Evolutionary conservation across 306 rosid genomes (phyloP).

Genomic region (Delonix regia): DNA sequence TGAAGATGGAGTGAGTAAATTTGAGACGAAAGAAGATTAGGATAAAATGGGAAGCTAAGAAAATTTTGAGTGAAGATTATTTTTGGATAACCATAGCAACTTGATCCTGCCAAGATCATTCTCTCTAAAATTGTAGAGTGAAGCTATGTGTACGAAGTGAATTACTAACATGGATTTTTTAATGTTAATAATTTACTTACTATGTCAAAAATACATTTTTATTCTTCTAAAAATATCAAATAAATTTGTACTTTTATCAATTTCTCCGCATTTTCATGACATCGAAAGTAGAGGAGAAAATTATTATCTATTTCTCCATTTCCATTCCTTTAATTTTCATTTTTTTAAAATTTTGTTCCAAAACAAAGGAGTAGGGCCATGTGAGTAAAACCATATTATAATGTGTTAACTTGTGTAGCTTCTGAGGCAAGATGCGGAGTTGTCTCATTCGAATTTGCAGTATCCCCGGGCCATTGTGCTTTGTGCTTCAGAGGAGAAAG

Average conservation of each 20-base stretch:
- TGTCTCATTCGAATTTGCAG: conserved; percentile 57
- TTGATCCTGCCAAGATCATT: not conserved
- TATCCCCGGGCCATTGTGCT: conserved; percentile 78
- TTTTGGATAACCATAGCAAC: not conserved
- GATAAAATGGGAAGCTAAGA: not conserved
- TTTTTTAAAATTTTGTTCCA: not conserved
- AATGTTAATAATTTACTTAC: too few relatives aligned
- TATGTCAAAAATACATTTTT: not conserved
- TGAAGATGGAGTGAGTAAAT: not conserved
- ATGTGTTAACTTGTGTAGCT: conserved; percentile 46
- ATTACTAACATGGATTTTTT: too few relatives aligned
- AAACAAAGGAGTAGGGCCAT: not conserved
- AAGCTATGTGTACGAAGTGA: too few relatives aligned
- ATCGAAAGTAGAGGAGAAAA: not conserved
- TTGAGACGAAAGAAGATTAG: not conserved
- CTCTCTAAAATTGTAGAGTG: too few relatives aligned
- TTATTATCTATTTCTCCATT: not conserved
- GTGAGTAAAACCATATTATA: not conserved
- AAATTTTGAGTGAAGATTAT: not conserved
- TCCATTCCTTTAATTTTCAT: not conserved
- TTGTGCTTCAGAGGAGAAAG: conserved; percentile 86
- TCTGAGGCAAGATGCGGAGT: conserved; percentile 61
- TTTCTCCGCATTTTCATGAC: too few relatives aligned
- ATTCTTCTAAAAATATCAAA: not conserved
- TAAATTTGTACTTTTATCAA: not conserved